Evolutionary conservation across 768 basidiomycete species (phyloP).

Genomic region (Suillus lakei): DNA sequence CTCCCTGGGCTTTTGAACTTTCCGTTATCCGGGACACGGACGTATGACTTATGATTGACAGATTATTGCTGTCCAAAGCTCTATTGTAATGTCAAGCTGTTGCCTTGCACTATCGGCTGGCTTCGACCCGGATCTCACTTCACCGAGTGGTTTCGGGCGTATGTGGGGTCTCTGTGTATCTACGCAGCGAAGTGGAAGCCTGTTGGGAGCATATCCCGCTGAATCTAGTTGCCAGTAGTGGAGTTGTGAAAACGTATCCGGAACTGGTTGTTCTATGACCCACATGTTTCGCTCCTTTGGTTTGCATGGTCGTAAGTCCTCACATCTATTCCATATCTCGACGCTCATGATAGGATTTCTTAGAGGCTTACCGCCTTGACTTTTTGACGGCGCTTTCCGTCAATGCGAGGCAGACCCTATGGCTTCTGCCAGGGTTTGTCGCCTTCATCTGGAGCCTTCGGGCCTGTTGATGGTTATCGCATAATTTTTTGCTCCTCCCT

Average conservation of each 20-base stretch:
- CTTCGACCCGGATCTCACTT: neutral
- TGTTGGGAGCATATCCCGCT: neutral
- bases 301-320: neutral
- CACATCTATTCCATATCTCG: neutral
- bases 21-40: neutral
- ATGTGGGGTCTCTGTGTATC: neutral
- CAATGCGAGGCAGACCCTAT: neutral
- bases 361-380: neutral
- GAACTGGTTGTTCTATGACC: neutral
- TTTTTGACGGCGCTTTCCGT: neutral
- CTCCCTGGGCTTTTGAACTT: neutral
- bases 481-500: slow-evolving; percentile 40
- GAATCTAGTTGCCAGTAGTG: neutral
- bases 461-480: slow-evolving; percentile 21
- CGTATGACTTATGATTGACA: neutral
- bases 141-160: neutral
- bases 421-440: neutral
- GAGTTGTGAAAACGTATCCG: neutral
- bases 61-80: neutral
- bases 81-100: neutral
- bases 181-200: neutral
- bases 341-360: neutral
- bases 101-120: neutral
- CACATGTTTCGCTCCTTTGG: neutral
- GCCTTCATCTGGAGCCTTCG: slow-evolving; percentile 4